Percentiles rank a stretch among this genome's conserved stretches.
Evolutionary conservation across 176 grass and related monocot species (phyloP).

Genomic region (Lolium rigidum): DNA sequence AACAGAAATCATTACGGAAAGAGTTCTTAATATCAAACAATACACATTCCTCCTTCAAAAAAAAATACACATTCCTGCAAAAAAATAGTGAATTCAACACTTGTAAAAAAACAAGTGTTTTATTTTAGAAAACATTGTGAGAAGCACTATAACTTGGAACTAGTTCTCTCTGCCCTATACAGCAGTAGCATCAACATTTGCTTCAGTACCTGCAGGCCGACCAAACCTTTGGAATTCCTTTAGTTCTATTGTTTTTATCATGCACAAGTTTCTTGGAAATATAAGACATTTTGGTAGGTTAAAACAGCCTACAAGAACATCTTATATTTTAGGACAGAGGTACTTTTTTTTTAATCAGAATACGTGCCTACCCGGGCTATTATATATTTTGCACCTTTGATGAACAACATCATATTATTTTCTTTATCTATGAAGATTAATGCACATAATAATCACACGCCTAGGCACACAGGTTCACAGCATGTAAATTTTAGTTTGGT

Average conservation of each 20-base stretch:
- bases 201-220: neutral
- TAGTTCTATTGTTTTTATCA: slow-evolving; percentile 3
- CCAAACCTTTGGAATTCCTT: neutral
- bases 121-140: neutral
- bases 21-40: neutral
- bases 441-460: neutral
- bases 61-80: too few species aligned
- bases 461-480: neutral
- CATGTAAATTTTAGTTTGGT: neutral
- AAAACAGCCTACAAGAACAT: too few species aligned
- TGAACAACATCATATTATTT: neutral
- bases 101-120: neutral
- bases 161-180: neutral
- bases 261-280: neutral
- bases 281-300: too few species aligned
- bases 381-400: neutral
- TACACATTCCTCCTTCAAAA: neutral
- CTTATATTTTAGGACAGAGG: too few species aligned
- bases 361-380: too few species aligned
- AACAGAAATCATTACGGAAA: neutral
- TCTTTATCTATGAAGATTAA: neutral
- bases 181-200: neutral
- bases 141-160: neutral
- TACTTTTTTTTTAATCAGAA: too few species aligned
- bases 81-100: neutral